Percentiles rank a stretch among this genome's conserved stretches.
These are phyloP conservation scores for Noccaea caerulescens DNA, from an alignment of 345 rosid genomes.

Conservation along the genomic window DNA sequence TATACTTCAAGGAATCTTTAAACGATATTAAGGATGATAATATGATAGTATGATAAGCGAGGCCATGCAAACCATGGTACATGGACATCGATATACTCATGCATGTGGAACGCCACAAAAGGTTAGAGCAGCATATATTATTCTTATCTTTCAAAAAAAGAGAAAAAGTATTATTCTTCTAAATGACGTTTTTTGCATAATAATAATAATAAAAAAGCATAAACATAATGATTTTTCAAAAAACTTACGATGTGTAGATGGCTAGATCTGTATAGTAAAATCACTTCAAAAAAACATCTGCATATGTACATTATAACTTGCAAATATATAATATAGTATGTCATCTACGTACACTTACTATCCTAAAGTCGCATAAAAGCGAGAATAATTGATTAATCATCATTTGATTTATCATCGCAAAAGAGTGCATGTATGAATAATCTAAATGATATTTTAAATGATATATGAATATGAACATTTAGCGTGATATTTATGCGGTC, in stretches of 20 bases:
- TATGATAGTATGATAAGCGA: constrained; percentile 8
- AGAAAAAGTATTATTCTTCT: background rate
- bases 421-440: background rate
- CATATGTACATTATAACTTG: background rate
- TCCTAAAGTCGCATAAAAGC: background rate
- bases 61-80: constrained; percentile 23
- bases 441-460: background rate
- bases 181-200: background rate
- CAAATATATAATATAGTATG: constrained; percentile 12
- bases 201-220: background rate
- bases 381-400: background rate
- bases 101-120: constrained; percentile 9
- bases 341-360: background rate
- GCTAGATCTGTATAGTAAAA: background rate
- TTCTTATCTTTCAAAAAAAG: background rate
- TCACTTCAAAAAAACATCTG: background rate
- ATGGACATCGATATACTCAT: background rate
- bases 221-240: no score
- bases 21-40: constrained; percentile 13
- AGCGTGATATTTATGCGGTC: constrained; percentile 1
- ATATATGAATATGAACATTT: constrained; percentile 40
- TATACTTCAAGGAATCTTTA: constrained; percentile 9
- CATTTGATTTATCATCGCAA: background rate
- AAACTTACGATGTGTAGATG: background rate
- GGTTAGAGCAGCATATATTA: background rate